These are phyloP conservation scores for Aspergillus versicolor DNA, from an alignment of 2,329 filamentous ascomycete genomes.

Conservation along the genomic window DNA sequence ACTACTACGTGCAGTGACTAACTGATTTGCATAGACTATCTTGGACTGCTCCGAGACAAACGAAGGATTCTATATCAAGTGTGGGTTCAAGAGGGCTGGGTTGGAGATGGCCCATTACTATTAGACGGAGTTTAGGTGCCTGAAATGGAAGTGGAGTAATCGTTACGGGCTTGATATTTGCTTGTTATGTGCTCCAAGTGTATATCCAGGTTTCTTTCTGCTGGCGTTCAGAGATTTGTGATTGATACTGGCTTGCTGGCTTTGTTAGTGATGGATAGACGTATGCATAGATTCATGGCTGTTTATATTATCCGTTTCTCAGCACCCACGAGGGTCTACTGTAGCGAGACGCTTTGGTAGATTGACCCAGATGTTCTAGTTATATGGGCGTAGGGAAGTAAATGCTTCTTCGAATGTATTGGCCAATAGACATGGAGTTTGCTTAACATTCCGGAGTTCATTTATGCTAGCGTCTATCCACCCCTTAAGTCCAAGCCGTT, in stretches of 20 bases:
- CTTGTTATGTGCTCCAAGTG: not conserved
- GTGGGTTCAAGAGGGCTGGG: slow-evolving; percentile 87
- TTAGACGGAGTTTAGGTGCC: slow-evolving; percentile 10
- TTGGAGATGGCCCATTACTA: slow-evolving; percentile 98
- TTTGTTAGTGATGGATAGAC: slow-evolving; percentile 1
- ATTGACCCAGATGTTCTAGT: not conserved
- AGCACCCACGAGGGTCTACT: not conserved
- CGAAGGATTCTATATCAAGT: slow-evolving; percentile 97
- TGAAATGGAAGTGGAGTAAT: not conserved
- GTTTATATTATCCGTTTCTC: not conserved
- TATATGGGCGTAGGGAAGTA: not conserved
- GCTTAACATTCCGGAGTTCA: no score
- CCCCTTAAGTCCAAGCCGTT: not conserved
- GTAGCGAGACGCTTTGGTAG: no score
- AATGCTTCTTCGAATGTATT: not conserved
- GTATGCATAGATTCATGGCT: slow-evolving; percentile 6
- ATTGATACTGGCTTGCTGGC: not conserved
- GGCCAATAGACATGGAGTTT: no score
- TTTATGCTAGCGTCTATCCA: no score
- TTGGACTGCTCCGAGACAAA: slow-evolving; percentile 95
- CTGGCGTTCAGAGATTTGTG: not conserved
- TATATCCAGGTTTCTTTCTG: slow-evolving; percentile 1
- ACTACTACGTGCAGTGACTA: not conserved
- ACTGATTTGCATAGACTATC: slow-evolving; percentile 64
- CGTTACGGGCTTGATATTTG: not conserved